Evolutionary conservation across 2,329 filamentous ascomycete genomes (phyloP).

Genomic region (Coniosporium tulheliwenetii): DNA sequence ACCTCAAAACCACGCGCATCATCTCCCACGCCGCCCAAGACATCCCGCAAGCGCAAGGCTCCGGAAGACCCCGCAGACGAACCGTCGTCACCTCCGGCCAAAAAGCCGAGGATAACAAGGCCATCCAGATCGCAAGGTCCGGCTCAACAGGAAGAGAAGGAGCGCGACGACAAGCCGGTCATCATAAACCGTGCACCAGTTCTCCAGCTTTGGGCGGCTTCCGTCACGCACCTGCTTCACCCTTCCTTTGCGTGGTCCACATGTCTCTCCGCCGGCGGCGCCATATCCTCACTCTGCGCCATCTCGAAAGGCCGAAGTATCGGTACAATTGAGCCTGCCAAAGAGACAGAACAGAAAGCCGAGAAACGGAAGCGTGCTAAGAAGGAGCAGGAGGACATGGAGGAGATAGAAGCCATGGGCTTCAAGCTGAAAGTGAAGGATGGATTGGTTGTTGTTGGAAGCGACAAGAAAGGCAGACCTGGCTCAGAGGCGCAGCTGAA

Average conservation of each 20-base stretch:
- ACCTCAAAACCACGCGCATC: no score
- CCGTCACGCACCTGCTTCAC: constrained; percentile 5
- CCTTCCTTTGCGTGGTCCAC: constrained; percentile 13
- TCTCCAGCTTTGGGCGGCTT: no score
- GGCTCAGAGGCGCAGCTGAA: constrained; percentile 9
- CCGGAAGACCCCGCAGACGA: no score
- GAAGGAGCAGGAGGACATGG: constrained; percentile 6
- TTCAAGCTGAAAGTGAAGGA: constrained; percentile 16
- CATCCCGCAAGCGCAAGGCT: no score
- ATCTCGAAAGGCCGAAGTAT: constrained; percentile 17
- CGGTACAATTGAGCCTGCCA: constrained; percentile 11
- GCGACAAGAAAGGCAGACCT: constrained; percentile 2
- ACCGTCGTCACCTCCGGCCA: no score
- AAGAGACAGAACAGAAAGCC: constrained; percentile 5
- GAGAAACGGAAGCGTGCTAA: constrained; percentile 1
- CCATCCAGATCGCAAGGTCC: no score
- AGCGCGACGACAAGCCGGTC: no score
- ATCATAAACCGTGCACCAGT: no score
- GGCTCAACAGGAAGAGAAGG: no score
- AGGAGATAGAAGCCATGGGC: constrained; percentile 14
- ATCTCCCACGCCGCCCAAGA: no score
- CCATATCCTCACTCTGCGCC: constrained; percentile 15
- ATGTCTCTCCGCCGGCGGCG: constrained; percentile 15
- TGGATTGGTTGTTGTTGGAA: constrained; percentile 8
- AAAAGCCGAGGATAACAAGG: no score